Base-by-base conservation (phyloP, 352 stramenopile species). In the Phytophthora agathidicida region DNA sequence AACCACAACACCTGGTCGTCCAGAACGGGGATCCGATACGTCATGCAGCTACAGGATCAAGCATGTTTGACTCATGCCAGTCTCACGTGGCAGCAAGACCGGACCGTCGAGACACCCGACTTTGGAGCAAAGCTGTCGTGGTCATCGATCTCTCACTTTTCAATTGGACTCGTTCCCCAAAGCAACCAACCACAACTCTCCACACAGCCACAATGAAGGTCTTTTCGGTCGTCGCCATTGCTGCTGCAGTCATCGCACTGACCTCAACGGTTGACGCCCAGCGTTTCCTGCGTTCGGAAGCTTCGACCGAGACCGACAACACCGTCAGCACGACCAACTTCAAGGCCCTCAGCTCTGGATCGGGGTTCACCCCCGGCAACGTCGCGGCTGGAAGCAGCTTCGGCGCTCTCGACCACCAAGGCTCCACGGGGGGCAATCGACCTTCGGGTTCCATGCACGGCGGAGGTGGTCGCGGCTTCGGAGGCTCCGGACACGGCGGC, bases 201-300 rank as follows among this genome's bases (percentile, higher is more conserved):
- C 10, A 38, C 1, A 14, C 7, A 13, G 4, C 23, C 24, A 17
- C 33, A 9, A 66, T 66, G 58, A 66, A 66, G 14, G 27, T 61
- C 13, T 50, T 56, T 30, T 55, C 58, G 6, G 35, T 61, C 33
- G 41, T 66, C 23, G n/a, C 27, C n/a, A 9, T 17, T 1, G 17
- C 45, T 49, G 54, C 41, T 7, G 49, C 35, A 30, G 17, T 54
- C 26, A 14, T 53, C n/a, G 31, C 49, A 16, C 5, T 60, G 19
- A 52, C 39, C 5, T 60, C 58, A 13, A 55, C 43, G n/a, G 27
- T 33, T 13, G 33, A 66, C 28, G 58, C 49, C 11, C 58, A 61
- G n/a, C 58, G 58, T 28, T 35, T 59, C 13, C 58, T 66, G n/a
- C 58, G 58, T 9, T 60, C 58, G n/a, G 58, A 60, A 14, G 48